These are phyloP conservation scores for Calocybe indica DNA, from an alignment of 768 basidiomycete species.

Conservation along the genomic window DNA sequence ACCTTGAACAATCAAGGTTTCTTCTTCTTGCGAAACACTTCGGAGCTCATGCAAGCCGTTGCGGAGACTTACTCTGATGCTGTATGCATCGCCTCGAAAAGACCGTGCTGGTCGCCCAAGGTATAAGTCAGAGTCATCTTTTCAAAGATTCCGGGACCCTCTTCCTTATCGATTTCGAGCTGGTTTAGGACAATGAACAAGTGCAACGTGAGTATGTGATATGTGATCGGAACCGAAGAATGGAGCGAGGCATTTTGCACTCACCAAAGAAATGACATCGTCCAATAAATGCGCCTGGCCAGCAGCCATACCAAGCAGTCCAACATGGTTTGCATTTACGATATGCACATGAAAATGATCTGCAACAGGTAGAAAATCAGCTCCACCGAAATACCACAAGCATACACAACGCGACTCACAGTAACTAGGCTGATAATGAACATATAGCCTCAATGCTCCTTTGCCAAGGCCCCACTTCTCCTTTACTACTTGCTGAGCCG, in stretches of 20 bases:
- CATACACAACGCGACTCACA: slow-evolving; percentile 45
- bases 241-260: too few relatives aligned
- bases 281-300: slow-evolving; percentile 94
- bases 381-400: neutral
- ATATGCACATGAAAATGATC: slow-evolving; percentile 96
- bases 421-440: slow-evolving; percentile 96
- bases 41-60: too few relatives aligned
- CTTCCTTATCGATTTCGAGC: slow-evolving; percentile 57
- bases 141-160: slow-evolving; percentile 52
- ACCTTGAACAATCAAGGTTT: too few relatives aligned
- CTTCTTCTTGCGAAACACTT: too few relatives aligned
- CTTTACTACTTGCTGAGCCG: slow-evolving; percentile 46
- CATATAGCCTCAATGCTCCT: slow-evolving; percentile 68
- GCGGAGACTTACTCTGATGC: too few relatives aligned
- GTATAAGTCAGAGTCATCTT: slow-evolving; percentile 77
- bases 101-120: slow-evolving; percentile 75
- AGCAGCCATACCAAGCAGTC: slow-evolving; percentile 67
- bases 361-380: slow-evolving; percentile 18
- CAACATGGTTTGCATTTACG: slow-evolving; percentile 67
- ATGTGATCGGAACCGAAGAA: too few relatives aligned
- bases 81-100: slow-evolving; percentile 40
- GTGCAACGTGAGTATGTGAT: too few relatives aligned
- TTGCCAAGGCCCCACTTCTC: slow-evolving; percentile 60
- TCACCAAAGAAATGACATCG: slow-evolving; percentile 81
- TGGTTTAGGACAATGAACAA: slow-evolving; percentile 5